Percentiles rank a stretch among this genome's conserved stretches.
Evolutionary conservation across 345 rosid species (phyloP).

Genomic region (Pseudoturritis turrita): DNA sequence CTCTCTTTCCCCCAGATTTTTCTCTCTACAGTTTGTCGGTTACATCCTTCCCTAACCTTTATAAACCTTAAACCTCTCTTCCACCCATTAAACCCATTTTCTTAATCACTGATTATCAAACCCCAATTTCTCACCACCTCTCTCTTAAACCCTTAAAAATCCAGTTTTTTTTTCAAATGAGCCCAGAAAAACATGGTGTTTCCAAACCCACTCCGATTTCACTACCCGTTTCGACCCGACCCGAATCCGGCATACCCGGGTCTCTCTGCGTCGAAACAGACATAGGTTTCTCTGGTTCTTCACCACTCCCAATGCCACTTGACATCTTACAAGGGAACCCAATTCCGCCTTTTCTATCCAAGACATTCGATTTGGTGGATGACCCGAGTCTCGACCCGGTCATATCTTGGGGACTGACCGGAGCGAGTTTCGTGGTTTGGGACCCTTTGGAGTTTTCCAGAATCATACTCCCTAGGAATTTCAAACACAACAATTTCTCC

Average conservation of each 20-base stretch:
- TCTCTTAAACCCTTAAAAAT: neutral
- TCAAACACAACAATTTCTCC: constrained; percentile 97
- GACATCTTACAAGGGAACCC: constrained; percentile 57
- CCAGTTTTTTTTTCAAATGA: constrained; percentile 27
- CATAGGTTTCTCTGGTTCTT: constrained; percentile 25
- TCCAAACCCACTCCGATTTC: constrained; percentile 29
- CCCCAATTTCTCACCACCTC: neutral
- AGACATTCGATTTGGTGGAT: constrained; percentile 86
- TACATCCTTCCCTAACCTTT: constrained; percentile 23
- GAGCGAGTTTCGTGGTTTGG: constrained; percentile 87
- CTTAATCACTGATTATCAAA: neutral
- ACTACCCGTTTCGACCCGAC: constrained; percentile 18
- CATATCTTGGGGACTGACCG: constrained; percentile 76
- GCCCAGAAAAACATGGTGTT: constrained; percentile 24
- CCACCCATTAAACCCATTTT: neutral
- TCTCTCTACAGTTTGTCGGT: constrained; percentile 47
- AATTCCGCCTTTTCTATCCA: constrained; percentile 73
- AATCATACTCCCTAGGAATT: constrained; percentile 69
- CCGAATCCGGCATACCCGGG: constrained; percentile 7
- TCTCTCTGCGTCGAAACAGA: constrained; percentile 29
- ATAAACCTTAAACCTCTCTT: constrained; percentile 8
- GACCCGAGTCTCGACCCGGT: constrained; percentile 69
- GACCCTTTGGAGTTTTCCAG: constrained; percentile 81
- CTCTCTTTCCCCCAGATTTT: constrained; percentile 37
- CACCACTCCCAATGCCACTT: constrained; percentile 53